Evolutionary conservation across 306 rosid species (phyloP), one percentile per base, ranked within the genome.

Genomic region (Abrus precatorius): DNA sequence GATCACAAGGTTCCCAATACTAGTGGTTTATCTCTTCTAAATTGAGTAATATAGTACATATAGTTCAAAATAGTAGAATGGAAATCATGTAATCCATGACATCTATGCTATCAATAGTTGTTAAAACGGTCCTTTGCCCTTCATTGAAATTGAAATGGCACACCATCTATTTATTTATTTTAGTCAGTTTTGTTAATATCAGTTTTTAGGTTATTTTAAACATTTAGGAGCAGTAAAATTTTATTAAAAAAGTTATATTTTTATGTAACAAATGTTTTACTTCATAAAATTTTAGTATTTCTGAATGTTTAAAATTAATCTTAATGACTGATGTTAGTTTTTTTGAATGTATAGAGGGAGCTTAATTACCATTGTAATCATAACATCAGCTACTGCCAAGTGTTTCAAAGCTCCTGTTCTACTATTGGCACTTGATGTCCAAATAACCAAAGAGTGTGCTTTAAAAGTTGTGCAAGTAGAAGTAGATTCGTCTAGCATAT

Each of bases 11-110:
- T 44, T 47, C 77, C 86, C 54, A 82, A 59, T 55, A 77, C 80
- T 74, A 71, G 85, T 77, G 82, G 84, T 82, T 82, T 70, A 76
- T 80, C 75, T 80, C 79, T 85, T 79, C 72, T 75, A 75, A 72
- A 72, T 75, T 79, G 70, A 85, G 89, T 67, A 48, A 84, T 69
- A 76, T 69, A 76, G 91, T 87, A 80, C 72, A 85, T 82, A 86
- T 76, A 81, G 83, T 83, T 85, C 86, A 73, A 85, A 83, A 61
- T 49, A 80, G 86, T 20, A 68, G 63, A 65, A 34, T 71, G 81
- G n/a, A 71, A 57, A 56, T 78, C 68, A 57, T 79, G 86, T 74
- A 61, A 47, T 76, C 82, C 61, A 11, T 63, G 75, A 45, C 78
- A 57, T 81, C 64, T 60, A 56, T 77, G 49, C 62, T 59, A 64